Conservation (phyloP, 192 early-diverging fungal genomes). For the Podila verticillata region DNA sequence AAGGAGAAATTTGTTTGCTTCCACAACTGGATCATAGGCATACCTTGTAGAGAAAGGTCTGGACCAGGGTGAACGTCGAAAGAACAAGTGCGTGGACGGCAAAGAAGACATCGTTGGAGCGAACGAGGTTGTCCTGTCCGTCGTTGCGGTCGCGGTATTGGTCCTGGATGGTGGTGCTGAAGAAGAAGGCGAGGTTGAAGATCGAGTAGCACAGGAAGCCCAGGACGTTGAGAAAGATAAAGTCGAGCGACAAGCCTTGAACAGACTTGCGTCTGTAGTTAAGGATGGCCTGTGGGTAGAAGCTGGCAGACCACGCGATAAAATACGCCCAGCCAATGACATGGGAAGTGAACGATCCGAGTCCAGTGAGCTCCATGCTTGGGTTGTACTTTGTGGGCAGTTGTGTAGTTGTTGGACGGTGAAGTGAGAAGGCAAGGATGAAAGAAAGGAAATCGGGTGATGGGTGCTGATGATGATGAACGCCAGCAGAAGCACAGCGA, state of each 20-base stretch:
- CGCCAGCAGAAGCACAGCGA: no score
- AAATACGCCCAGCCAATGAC: conserved; percentile 68
- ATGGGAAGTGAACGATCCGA: conserved; percentile 15
- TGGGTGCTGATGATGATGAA: no score
- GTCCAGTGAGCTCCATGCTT: conserved; percentile 3
- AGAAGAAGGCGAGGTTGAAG: conserved; percentile 84
- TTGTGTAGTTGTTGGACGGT: not conserved
- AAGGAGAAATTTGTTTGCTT: no score
- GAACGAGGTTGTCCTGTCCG: conserved; percentile 76
- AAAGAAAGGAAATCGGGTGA: no score
- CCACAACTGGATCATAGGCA: not conserved
- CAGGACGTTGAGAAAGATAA: conserved; percentile 84
- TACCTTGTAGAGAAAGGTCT: conserved; percentile 77
- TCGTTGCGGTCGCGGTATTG: conserved; percentile 78
- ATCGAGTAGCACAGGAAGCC: conserved; percentile 90
- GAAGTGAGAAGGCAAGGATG: not conserved
- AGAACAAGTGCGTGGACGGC: conserved; percentile 83
- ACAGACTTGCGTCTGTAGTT: conserved; percentile 84
- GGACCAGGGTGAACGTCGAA: conserved; percentile 65
- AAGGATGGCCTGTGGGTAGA: conserved; percentile 87
- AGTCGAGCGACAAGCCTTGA: conserved; percentile 90
- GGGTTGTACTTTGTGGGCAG: not conserved
- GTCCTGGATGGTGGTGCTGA: conserved; percentile 67
- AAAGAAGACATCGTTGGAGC: conserved; percentile 89
- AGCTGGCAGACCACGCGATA: conserved; percentile 86